These are phyloP conservation scores for Anastatica hierochuntica DNA, from an alignment of 345 rosid species.

Conservation along the genomic window DNA sequence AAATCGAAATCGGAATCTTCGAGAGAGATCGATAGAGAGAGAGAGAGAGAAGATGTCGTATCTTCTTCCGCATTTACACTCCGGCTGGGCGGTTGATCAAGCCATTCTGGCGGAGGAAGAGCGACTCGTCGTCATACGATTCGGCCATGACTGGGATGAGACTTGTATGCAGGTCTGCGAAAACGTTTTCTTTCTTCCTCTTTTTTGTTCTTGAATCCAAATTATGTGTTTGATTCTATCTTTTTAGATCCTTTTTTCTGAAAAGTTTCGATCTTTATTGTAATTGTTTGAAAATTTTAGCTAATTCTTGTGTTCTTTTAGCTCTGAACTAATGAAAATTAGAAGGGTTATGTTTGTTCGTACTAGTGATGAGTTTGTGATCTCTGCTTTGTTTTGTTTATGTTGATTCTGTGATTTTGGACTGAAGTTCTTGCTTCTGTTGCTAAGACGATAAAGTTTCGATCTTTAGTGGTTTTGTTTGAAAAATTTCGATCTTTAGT, in stretches of 20 bases:
- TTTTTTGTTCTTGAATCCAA: neutral
- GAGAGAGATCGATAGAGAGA: too few relatives aligned
- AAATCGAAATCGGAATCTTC: too few relatives aligned
- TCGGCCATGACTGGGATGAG: constrained; percentile 97
- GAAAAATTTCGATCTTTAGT: too few relatives aligned
- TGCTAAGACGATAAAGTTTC: constrained; percentile 90
- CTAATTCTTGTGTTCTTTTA: neutral
- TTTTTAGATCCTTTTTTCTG: neutral
- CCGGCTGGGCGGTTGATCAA: constrained; percentile 96
- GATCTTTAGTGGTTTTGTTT: too few relatives aligned
- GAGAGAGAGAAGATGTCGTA: constrained; percentile 50
- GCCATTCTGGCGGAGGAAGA: constrained; percentile 91
- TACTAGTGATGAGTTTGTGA: too few relatives aligned
- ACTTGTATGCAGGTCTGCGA: constrained; percentile 84
- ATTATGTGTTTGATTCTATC: too few relatives aligned
- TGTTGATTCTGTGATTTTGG: constrained; percentile 26
- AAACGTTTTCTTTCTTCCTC: neutral
- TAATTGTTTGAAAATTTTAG: neutral
- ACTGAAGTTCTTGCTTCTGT: constrained; percentile 83
- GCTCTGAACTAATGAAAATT: neutral
- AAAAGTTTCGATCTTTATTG: neutral
- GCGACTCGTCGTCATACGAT: constrained; percentile 79
- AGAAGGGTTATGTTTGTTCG: too few relatives aligned
- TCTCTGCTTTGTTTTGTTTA: too few relatives aligned
- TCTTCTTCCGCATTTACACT: constrained; percentile 78